Conservation (phyloP, 257 asterid species). For the Jasminum sambac region DNA sequence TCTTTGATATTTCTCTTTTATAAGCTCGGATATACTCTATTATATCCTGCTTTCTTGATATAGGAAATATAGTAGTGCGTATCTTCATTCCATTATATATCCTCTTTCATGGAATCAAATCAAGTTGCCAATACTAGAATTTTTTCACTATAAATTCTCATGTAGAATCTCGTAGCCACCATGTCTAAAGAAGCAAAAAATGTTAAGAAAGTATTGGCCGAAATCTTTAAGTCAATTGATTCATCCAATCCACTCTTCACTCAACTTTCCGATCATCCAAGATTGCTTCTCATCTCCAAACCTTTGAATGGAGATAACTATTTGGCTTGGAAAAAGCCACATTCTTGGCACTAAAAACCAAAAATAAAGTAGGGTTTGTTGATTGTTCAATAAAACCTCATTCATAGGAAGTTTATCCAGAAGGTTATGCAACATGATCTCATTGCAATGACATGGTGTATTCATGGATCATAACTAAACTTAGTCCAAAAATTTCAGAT, state of each 20-base stretch:
- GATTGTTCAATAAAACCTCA: neutral
- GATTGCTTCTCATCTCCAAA: constrained; percentile 1
- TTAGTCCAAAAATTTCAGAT: neutral
- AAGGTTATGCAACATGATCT: neutral
- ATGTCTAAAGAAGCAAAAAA: too few relatives aligned
- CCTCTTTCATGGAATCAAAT: too few relatives aligned
- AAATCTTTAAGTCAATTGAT: neutral
- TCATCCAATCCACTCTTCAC: too few relatives aligned
- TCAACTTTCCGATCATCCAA: neutral
- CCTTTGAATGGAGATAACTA: neutral
- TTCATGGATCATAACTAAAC: neutral
- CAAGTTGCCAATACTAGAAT: too few relatives aligned
- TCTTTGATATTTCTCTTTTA: too few relatives aligned
- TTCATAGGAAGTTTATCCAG: neutral
- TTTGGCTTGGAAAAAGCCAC: neutral
- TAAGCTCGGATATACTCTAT: too few relatives aligned
- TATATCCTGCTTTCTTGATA: too few relatives aligned
- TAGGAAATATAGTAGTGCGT: too few relatives aligned
- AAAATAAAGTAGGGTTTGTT: neutral
- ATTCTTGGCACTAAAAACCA: neutral
- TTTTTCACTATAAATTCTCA: too few relatives aligned
- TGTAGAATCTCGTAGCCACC: too few relatives aligned
- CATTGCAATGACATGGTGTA: neutral
- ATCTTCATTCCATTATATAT: too few relatives aligned
- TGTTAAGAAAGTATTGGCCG: too few relatives aligned